phyloP scores from a whole-genome alignment of 352 stramenopile species.

The Peronospora destructor region DNA sequence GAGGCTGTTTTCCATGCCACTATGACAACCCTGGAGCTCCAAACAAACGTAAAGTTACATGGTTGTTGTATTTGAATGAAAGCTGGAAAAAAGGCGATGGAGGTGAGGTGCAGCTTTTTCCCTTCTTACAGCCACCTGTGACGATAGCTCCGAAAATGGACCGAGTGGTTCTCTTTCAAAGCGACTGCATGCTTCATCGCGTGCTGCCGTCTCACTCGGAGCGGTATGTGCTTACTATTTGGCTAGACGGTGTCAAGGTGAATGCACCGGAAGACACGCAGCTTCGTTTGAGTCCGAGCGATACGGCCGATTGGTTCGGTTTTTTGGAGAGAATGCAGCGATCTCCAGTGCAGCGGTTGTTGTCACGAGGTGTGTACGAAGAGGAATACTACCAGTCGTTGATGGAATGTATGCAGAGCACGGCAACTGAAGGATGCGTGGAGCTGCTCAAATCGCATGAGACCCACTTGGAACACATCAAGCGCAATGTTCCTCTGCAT shows the following conservation, averaged over 20 bases:
- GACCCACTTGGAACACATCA: conserved; percentile 46
- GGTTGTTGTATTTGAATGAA: conserved; percentile 76
- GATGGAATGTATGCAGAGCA: conserved; percentile 61
- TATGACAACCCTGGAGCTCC: conserved; percentile 78
- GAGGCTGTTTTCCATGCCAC: conserved; percentile 75
- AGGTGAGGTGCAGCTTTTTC: conserved; percentile 69
- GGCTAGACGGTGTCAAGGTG: conserved; percentile 45
- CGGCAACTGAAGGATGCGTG: conserved; percentile 39
- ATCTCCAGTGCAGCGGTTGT: conserved; percentile 60
- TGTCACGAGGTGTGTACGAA: conserved; percentile 69
- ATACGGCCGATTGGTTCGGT: conserved; percentile 57
- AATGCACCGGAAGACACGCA: conserved; percentile 54
- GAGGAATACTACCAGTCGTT: conserved; percentile 69
- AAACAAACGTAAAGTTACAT: conserved; percentile 75
- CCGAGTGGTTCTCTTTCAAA: conserved; percentile 62
- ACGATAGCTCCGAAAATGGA: conserved; percentile 67
- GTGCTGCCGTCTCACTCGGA: conserved; percentile 46
- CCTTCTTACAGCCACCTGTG: conserved; percentile 54
- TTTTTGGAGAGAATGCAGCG: conserved; percentile 53
- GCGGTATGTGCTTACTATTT: conserved; percentile 63
- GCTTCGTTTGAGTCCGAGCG: conserved; percentile 51
- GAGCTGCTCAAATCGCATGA: conserved; percentile 64
- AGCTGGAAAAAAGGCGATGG: conserved; percentile 55
- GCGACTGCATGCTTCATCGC: conserved; percentile 66
- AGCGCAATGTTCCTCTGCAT: conserved; percentile 39